Base-by-base conservation (phyloP, 2,329 filamentous ascomycete species). In the Xylogone sp. region DNA sequence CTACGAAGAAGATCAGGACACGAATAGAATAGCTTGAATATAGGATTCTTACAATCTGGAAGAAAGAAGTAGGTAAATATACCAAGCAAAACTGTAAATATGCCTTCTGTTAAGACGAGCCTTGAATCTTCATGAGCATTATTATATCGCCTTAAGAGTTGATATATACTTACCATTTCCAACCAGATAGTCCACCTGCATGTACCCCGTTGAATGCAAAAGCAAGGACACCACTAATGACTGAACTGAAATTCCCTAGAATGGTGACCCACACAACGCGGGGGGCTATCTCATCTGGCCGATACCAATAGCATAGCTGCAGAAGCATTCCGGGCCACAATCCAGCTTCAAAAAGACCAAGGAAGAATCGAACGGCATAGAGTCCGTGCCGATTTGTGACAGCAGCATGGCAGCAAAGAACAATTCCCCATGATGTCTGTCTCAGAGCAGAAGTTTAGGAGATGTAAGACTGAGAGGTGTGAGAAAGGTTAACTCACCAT, bases 51-150 rank as follows among this genome's bases (percentile, higher is more conserved):
- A 76, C 74, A 80, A 56, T 82, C 77, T 0, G 78, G 78, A 0
- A 83, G 66, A 0, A 76, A 49, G 48, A 82, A 79, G 65, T 75
- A 80, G 12, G 81, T 71, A 4, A 69, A 59, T 3, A 76, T 59
- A 7, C 77, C 75, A 0, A 76, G 45, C 2, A 75, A 46, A 7
- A 80, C 65, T 0, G 77, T 81, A 12, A 69, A 60, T 21, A 75
- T 63, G 3, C 76, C 76, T 60, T 81, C 76, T 4, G 64, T 59
- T 1, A 74, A 55, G 50, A 74, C 70, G 1, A 74, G 53, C 71
- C 54, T 55, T n/a, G 22, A 12, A 27, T 46, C 21, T 31, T 7
- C 13, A 13, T 31, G 8, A 31, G 27, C 27, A 31, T 31, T 7
- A 68, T 71, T 55, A 4, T 44, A 29, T 12, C 20, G 27, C 7